Evolutionary conservation across 768 basidiomycete species (phyloP), one percentile per base, ranked within the genome.

Genomic region (Russula brevipes): DNA sequence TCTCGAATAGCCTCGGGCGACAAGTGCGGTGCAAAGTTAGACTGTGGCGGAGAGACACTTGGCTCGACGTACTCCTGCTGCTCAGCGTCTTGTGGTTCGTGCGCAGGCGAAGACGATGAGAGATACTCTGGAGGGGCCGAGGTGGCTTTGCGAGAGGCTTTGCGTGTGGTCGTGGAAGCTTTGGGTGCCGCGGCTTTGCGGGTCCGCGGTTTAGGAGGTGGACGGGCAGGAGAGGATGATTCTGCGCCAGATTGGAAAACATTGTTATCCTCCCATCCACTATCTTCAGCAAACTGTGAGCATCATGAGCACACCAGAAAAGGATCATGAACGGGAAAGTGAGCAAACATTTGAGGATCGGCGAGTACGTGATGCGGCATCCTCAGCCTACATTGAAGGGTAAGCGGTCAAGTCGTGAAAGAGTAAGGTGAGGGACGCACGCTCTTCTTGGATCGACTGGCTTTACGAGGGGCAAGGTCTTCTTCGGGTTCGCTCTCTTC

Each of bases 241-340:
- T 93, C 91, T 5, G 87, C 87, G n/a, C 89, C 91, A 9, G 89
- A 91, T 70, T 94, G 91, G 72, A 94, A 94, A 35, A 91, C 84
- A 66, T 94, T 93, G 70, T 91, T 91, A 67, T 92, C 91, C 70
- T 93, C 91, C 90, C 91, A 93, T 39, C 89, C 89, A 68, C 89
- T 91, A 57, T 90, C 89, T 44, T 89, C 87, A 31, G 71, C 75
- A 61, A 71, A 24, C 76, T 78, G 42, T 33, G 57, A 63, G 19
- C 47, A 33, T 24, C 10, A 9, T 64, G 44, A 64, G 63, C 46
- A 44, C 39, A 49, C 7, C 31, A 44, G 31, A 5, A 31, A 45
- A 35, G 45, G 55, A 52, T 12, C 6, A 52, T 10, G 24, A 52
- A 60, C 44, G 16, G 41, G 14, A 24, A 4, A 35, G 59, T 17